Base-by-base conservation (phyloP, 2,329 filamentous ascomycete species). In the Diaporthe batatas region DNA sequence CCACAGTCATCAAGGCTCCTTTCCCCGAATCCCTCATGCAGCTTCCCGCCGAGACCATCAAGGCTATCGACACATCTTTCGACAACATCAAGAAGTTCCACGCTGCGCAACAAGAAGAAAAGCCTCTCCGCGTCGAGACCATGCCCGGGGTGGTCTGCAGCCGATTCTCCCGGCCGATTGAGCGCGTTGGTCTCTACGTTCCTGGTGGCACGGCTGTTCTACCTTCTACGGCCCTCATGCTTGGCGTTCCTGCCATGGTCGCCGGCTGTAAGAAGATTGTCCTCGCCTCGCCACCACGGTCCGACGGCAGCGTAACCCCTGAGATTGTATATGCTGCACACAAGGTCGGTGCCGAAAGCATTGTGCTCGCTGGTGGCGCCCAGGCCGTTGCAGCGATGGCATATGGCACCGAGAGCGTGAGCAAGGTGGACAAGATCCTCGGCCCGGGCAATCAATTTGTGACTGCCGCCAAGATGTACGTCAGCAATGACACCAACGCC, bases 391-490 rank as follows among this genome's bases (percentile, higher is more conserved):
- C 96, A 25, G 96, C 96, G 62, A 93, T 99, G 92, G 96, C 96
- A 2, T 99, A 99, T 84, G 96, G 96, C 62, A 99, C 96, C 0
- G 93, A 98, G 83, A 96, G 92, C 77, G 91, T 99, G 67, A 94
- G 88, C 82, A 99, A 99, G 86, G 96, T 99, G 10, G 96, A 99
- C 87, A 99, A 99, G 90, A 98, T 99, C 77, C 90, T 98, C 16
- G 96, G 96, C 0, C 96, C 96, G 3, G 96, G 96, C 47, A 99
- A 99, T 84, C 96, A 98, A 83, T 99, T 98, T 80, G 96, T 99
- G 53, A 99, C 96, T 0, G 96, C 96, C 0, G 96, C 94, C 68
- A 99, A 99, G 89, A 99, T 99, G 96, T 89, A 95, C 78, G 96
- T 99, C 55, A 94, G 93, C 83, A 99, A 99, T 82, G 96, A 99